phyloP scores from a whole-genome alignment of 305 asterid species.

The Euphrasia arctica region DNA sequence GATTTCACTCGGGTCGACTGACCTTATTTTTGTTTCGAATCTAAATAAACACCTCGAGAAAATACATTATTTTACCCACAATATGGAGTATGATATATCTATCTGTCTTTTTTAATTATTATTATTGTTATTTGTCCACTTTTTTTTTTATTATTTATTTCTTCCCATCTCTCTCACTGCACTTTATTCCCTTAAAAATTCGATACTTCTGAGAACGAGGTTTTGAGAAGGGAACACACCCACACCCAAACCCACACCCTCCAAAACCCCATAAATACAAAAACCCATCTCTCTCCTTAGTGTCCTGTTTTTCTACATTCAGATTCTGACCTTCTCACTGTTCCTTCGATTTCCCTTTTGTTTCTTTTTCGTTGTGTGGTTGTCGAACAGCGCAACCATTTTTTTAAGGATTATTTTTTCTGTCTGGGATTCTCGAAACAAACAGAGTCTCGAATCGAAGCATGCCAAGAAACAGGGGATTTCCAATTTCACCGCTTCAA shows the following conservation, averaged over 20 bases:
- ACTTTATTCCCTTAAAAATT: conserved; percentile 87
- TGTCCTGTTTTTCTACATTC: conserved; percentile 38
- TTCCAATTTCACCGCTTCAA: neutral
- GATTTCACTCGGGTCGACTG: conserved; percentile 41
- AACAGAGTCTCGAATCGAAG: conserved; percentile 4
- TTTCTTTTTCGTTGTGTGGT: conserved; percentile 16
- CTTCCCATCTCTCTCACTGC: conserved; percentile 30
- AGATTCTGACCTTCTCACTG: conserved; percentile 36
- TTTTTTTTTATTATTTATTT: neutral
- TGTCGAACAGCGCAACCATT: conserved; percentile 13
- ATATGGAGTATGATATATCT: conserved; percentile 19
- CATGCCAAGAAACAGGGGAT: conserved; percentile 38
- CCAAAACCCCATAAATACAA: conserved; percentile 13
- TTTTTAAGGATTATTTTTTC: conserved; percentile 22
- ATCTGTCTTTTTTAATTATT: conserved; percentile 6
- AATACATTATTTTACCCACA: conserved; percentile 9
- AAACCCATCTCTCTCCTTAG: conserved; percentile 29
- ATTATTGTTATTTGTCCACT: neutral
- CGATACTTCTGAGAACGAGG: conserved; percentile 72
- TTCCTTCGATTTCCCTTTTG: conserved; percentile 31
- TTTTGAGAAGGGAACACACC: conserved; percentile 37
- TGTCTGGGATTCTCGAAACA: conserved; percentile 20
- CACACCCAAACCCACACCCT: conserved; percentile 20
- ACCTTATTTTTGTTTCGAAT: conserved; percentile 29
- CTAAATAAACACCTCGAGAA: conserved; percentile 36